phyloP scores from a whole-genome alignment of 2,329 filamentous ascomycete species.

The Sporothrix dimorphospora region DNA sequence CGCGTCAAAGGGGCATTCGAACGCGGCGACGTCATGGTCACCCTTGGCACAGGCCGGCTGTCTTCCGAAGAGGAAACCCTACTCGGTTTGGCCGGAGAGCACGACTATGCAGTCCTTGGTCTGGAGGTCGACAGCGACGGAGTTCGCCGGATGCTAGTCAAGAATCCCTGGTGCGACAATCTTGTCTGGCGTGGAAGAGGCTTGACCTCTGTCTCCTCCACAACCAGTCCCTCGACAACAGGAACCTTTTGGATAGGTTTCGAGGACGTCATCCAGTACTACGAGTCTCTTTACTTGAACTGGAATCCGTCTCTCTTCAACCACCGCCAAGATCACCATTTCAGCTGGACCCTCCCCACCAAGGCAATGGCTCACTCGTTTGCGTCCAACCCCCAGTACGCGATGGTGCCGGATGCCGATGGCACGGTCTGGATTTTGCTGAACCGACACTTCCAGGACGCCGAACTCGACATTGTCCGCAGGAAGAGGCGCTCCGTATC shows the following conservation, averaged over 20 bases:
- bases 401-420: conserved; percentile 60
- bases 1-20: conserved; percentile 75
- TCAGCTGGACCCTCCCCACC: conserved; percentile 70
- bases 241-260: conserved; percentile 95
- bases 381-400: conserved; percentile 71
- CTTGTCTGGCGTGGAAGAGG: conserved; percentile 68
- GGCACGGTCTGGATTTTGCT: conserved; percentile 82
- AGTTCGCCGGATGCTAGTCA: conserved; percentile 74
- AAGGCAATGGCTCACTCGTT: conserved; percentile 57
- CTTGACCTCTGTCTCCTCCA: conserved; percentile 26
- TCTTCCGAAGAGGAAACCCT: conserved; percentile 75
- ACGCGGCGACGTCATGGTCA: conserved; percentile 81
- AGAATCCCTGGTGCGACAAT: conserved; percentile 94
- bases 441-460: conserved; percentile 80
- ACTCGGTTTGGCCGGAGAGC: conserved; percentile 82
- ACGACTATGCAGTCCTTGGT: conserved; percentile 91
- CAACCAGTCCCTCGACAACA: conserved; percentile 47
- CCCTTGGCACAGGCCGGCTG: conserved; percentile 85
- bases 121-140: conserved; percentile 65
- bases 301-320: conserved; percentile 90
- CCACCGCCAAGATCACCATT: conserved; percentile 85
- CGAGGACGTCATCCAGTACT: conserved; percentile 85
- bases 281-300: conserved; percentile 94
- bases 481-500: conserved; percentile 39
- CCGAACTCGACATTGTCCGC: conserved; percentile 61